Evolutionary conservation across 495 filamentous ascomycete genomes (phyloP).

Genomic region (Lasiosphaeria miniovina): DNA sequence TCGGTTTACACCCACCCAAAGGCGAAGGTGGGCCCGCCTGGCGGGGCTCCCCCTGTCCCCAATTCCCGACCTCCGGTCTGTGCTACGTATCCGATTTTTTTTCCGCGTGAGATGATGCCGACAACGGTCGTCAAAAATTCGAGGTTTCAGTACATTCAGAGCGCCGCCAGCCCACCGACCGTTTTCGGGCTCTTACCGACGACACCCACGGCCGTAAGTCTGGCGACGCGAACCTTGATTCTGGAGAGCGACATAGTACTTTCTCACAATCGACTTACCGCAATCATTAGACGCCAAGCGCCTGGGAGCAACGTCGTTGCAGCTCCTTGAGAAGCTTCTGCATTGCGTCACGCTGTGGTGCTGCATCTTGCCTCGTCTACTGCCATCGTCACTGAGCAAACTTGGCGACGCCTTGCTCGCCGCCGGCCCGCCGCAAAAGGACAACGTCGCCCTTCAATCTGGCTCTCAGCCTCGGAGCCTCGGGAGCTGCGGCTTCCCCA

Average conservation of each 20-base stretch:
- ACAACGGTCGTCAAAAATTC: constrained; percentile 23
- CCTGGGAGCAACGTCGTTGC: background rate
- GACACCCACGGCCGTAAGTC: background rate
- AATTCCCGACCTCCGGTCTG: constrained; percentile 8
- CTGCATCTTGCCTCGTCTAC: constrained; percentile 5
- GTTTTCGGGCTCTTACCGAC: constrained; percentile 7
- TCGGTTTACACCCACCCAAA: no score
- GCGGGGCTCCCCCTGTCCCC: background rate
- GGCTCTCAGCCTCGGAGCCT: constrained; percentile 54
- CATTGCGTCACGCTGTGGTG: constrained; percentile 21
- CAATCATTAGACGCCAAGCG: background rate
- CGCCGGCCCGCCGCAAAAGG: constrained; percentile 6
- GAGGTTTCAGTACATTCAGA: constrained; percentile 1
- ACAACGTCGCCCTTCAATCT: constrained; percentile 39
- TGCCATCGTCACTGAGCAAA: background rate
- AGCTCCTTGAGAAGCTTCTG: background rate
- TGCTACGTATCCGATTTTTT: constrained; percentile 9
- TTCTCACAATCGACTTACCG: background rate
- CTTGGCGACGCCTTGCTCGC: background rate
- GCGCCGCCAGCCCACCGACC: constrained; percentile 4
- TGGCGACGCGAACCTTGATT: background rate
- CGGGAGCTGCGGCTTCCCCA: constrained; percentile 52
- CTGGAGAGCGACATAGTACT: background rate
- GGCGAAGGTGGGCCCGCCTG: no score
- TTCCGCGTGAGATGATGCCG: constrained; percentile 12